Base-by-base conservation (phyloP, 305 asterid species). In the Striga hermonthica region DNA sequence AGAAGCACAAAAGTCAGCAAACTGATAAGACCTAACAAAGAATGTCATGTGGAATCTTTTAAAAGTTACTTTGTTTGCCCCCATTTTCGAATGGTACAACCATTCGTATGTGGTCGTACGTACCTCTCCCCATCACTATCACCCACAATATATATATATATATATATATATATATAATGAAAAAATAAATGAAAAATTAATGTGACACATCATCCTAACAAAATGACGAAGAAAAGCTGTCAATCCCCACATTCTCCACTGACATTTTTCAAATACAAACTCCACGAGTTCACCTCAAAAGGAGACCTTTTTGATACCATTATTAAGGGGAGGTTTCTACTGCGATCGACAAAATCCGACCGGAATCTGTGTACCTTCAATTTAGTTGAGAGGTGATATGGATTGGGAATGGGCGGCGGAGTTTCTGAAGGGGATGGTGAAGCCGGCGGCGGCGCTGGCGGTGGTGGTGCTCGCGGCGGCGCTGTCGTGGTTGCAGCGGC, bases 391-490 rank as follows among this genome's bases (percentile, higher is more conserved):
- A 9, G 16, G 8, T 68, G 35, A 38, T 12, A 84, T 84, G 95
- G 94, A 85, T 8, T 85, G 81, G 92, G 75, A 74, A 9, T 91
- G 91, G 96, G 41, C 76, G 68, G 43, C 9, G 72, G 89, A 85
- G 45, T 91, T 85, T 75, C 74, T 78, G 80, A 75, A 79, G 64
- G 98, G 97, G 3, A 91, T 91, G 98, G 66, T 91, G 7, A 85
- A 89, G 72, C 98, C 97, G 37, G 83, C 79, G 45, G 86, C 87
- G 61, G 96, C 98, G 16, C 83, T 91, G 71, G 83, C 82, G 13
- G 95, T 87, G 70, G 95, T 90, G 68, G 94, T 91, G 9, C 66
- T 90, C 57, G 84, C 87, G 40, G 95, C 81, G 75, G 95, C 75
- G 67, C 62, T 91, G 45, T 89, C 95, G 0, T 84, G 85, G 36